Conservation (phyloP, 148 eudicot species). For the Silene latifolia region DNA sequence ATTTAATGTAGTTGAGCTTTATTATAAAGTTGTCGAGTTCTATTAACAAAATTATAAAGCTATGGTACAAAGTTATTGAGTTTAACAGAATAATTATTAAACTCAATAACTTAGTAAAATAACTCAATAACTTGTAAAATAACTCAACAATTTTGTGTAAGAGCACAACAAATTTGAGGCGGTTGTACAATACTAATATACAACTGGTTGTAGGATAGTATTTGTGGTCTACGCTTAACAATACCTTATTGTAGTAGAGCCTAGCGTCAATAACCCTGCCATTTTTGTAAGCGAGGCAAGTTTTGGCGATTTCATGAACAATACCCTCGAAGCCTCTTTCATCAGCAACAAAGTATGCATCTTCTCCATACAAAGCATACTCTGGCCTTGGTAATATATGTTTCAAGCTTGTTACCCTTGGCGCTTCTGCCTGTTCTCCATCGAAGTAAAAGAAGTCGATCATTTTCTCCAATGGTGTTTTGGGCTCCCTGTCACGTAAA, state of each 20-base stretch:
- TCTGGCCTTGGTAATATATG: slow-evolving; percentile 18
- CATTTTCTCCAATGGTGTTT: slow-evolving; percentile 16
- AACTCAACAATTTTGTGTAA: too few species aligned
- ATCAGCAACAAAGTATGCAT: slow-evolving; percentile 26
- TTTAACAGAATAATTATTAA: too few species aligned
- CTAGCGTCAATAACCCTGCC: slow-evolving; percentile 12
- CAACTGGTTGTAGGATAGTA: too few species aligned
- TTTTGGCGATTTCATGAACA: slow-evolving; percentile 23
- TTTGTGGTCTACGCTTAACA: too few species aligned
- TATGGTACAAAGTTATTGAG: too few species aligned
- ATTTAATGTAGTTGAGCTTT: too few species aligned
- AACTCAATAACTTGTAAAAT: too few species aligned
- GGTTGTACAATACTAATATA: too few species aligned
- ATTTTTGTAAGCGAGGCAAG: slow-evolving; percentile 14
- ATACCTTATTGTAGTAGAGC: slow-evolving; percentile 25
- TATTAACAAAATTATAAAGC: too few species aligned
- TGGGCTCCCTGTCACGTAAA: slow-evolving; percentile 15
- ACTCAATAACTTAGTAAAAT: too few species aligned
- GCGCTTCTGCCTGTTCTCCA: slow-evolving; percentile 27
- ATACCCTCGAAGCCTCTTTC: slow-evolving; percentile 23
- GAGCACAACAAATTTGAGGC: too few species aligned
- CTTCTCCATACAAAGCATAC: slow-evolving; percentile 13
- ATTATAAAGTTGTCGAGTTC: too few species aligned
- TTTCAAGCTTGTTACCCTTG: slow-evolving; percentile 27
- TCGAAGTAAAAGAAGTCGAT: slow-evolving; percentile 18